Evolutionary conservation across 2,329 filamentous ascomycete genomes (phyloP).

Genomic region (Colletotrichum sp.): DNA sequence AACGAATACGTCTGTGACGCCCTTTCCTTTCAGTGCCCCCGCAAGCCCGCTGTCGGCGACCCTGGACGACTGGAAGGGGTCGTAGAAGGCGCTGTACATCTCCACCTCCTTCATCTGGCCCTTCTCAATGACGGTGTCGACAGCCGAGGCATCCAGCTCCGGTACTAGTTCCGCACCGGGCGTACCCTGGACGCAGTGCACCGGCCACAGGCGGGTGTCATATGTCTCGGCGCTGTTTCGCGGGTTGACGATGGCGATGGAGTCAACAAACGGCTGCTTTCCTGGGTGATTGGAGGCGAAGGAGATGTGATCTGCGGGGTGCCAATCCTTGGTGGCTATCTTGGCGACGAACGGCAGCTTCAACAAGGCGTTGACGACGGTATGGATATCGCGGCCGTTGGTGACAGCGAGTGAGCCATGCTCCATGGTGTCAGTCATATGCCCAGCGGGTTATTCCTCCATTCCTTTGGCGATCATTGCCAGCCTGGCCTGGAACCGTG

Average conservation of each 20-base stretch:
- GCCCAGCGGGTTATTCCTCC: not conserved
- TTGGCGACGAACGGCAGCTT: conserved; percentile 72
- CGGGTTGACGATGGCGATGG: conserved; percentile 70
- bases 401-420: conserved; percentile 85
- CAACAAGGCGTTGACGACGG: conserved; percentile 78
- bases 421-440: conserved; percentile 46
- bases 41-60: conserved; percentile 70
- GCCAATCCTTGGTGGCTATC: conserved; percentile 92
- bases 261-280: conserved; percentile 72
- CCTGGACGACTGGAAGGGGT: conserved; percentile 71
- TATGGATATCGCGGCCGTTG: conserved; percentile 72
- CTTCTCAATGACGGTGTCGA: conserved; percentile 79
- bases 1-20: conserved; percentile 81
- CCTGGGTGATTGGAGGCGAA: conserved; percentile 81
- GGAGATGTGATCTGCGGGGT: conserved; percentile 83
- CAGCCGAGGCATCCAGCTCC: conserved; percentile 64
- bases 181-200: conserved; percentile 83
- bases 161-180: conserved; percentile 75
- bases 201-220: conserved; percentile 80
- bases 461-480: not conserved
- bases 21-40: conserved; percentile 56
- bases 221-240: conserved; percentile 66
- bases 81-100: conserved; percentile 93
- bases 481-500: not conserved
- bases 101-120: conserved; percentile 77